Evolutionary conservation across 768 basidiomycete genomes (phyloP), one percentile per base, ranked within the genome.

Genomic region (Kwoniella sp.): DNA sequence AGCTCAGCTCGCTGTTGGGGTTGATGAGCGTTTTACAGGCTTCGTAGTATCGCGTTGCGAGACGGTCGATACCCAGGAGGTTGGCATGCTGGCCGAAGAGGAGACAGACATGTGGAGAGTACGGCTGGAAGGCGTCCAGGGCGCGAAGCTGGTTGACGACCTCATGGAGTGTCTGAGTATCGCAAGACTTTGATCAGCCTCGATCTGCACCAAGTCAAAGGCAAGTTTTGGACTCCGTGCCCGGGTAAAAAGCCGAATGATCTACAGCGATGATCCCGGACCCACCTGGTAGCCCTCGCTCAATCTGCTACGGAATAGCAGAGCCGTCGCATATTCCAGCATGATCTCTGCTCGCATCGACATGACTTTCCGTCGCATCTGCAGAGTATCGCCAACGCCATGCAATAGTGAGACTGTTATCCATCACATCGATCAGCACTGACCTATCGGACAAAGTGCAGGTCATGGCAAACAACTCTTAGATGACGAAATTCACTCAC

Each of bases 61-160:
- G 38, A 3, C 26, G 12, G 61, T 58, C 58, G n/a, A 48, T 47
- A 7, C 72, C 73, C 13, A 75, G 55, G 0, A 69, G 45, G 29
- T 73, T 74, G 7, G 72, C 68, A 26, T 65, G 53, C 31, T 74
- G 73, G 5, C 63, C 76, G 17, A 69, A 56, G 7, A 75, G 31
- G 22, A 77, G 70, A 38, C 71, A 70, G n/a, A 77, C 41, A 29
- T 74, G 75, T 1, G 75, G 73, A 0, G 66, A 64, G 11, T 70
- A 61, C 2, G 37, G 15, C 5, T 47, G 61, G 55, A 75, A 66
- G 1, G 72, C 54, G 52, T 63, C 63, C 47, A 64, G 9, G 26
- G 45, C 4, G 29, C 70, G 66, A 26, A 65, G 29, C 22, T 58
- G 50, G 55, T 68, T 26, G 34, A 71, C 29, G 17, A 52, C 23